Conservation (phyloP, 2,329 filamentous ascomycete species). For the Laburnicola sp. region DNA sequence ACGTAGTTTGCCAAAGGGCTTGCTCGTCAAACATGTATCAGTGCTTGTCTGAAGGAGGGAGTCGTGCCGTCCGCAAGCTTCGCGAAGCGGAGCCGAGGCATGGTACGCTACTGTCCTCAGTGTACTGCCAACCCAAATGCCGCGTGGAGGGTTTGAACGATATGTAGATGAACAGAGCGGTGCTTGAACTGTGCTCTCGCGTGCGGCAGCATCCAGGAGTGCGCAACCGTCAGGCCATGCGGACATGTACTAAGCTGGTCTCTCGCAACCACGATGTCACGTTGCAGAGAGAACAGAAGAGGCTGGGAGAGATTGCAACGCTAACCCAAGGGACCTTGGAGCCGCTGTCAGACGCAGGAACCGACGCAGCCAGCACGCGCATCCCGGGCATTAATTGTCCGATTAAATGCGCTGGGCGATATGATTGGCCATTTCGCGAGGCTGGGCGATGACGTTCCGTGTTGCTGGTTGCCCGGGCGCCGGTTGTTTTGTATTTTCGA, state of each 20-base stretch:
- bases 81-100: too few species aligned
- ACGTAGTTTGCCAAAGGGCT: too few species aligned
- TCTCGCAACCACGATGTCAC: slow-evolving; percentile 12
- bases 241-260: background rate
- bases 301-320: slow-evolving; percentile 15
- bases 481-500: slow-evolving; percentile 15
- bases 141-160: too few species aligned
- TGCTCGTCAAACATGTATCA: too few species aligned
- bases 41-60: too few species aligned
- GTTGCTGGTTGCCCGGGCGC: slow-evolving; percentile 22
- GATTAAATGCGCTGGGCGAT: background rate
- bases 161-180: background rate
- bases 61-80: too few species aligned
- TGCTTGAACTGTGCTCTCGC: background rate
- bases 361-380: slow-evolving; percentile 1
- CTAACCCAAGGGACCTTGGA: background rate
- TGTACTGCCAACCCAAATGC: too few species aligned
- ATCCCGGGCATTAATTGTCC: slow-evolving; percentile 1
- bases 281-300: slow-evolving; percentile 14
- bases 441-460: slow-evolving; percentile 18
- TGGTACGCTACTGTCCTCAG: too few species aligned
- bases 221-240: background rate
- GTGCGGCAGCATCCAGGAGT: background rate
- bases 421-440: slow-evolving; percentile 10
- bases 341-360: slow-evolving; percentile 8